Conservation (phyloP, 106 monocot genomes). For the Dendrobium officinale region DNA sequence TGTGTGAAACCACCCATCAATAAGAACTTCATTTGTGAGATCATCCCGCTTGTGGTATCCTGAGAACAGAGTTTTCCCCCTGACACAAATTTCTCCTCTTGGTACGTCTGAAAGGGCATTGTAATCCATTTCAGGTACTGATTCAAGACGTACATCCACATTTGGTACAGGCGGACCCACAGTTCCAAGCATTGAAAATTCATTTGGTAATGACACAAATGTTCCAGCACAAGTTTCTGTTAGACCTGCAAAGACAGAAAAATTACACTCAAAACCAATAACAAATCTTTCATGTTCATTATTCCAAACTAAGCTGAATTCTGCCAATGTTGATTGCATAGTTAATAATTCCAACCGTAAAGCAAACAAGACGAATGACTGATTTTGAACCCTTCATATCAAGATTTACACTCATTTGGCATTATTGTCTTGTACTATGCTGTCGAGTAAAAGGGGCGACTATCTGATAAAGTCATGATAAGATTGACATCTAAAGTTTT, state of each 20-base stretch:
- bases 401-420: neutral
- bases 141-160: constrained; percentile 84
- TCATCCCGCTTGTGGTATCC: constrained; percentile 95
- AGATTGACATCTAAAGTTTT: neutral
- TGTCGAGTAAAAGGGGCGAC: neutral
- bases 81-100: constrained; percentile 83
- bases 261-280: neutral
- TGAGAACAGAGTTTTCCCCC: constrained; percentile 76
- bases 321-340: neutral
- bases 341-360: neutral
- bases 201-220: constrained; percentile 80
- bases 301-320: neutral
- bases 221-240: constrained; percentile 93
- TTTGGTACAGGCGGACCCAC: constrained; percentile 89
- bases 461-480: neutral
- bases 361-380: neutral
- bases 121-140: constrained; percentile 93
- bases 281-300: neutral
- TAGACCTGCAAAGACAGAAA: constrained; percentile 39
- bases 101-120: constrained; percentile 66
- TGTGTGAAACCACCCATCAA: constrained; percentile 99
- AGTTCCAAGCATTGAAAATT: constrained; percentile 77
- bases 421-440: neutral
- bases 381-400: neutral
- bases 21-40: constrained; percentile 75